Evolutionary conservation across 1,284 basidiomycete genomes (phyloP).

Genomic region (Rhizoctonia solani): DNA sequence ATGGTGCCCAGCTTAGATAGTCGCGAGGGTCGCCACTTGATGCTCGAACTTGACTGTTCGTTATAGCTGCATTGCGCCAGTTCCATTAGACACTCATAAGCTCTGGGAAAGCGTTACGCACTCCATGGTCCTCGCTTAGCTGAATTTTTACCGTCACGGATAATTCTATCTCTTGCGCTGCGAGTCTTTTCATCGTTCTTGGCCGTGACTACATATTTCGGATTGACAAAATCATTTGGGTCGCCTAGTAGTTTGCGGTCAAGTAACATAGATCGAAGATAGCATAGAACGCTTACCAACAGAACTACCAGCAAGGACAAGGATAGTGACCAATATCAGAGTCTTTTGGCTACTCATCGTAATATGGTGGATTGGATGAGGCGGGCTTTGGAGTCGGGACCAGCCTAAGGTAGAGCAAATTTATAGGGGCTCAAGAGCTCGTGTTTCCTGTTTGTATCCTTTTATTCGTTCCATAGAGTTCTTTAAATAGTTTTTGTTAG

Average conservation of each 20-base stretch:
- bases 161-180: conserved; percentile 46
- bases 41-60: conserved; percentile 49
- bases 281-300: neutral
- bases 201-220: conserved; percentile 17
- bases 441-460: too few relatives aligned
- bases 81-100: too few relatives aligned
- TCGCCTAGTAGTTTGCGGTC: neutral
- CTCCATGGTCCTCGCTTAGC: conserved; percentile 50
- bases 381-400: too few relatives aligned
- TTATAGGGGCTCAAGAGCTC: too few relatives aligned
- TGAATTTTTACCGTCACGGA: conserved; percentile 43
- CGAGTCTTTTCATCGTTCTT: conserved; percentile 38
- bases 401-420: too few relatives aligned
- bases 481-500: too few relatives aligned
- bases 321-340: neutral
- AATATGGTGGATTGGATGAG: neutral
- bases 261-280: neutral
- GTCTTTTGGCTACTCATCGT: neutral
- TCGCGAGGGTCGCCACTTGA: conserved; percentile 54
- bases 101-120: conserved; percentile 41
- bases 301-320: neutral
- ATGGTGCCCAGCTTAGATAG: conserved; percentile 62
- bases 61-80: too few relatives aligned
- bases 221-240: conserved; percentile 28
- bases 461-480: too few relatives aligned